Evolutionary conservation across 805 yeast species (phyloP), one percentile per base, ranked within the genome.

Genomic region (Tetrapisispora namnaoensis): DNA sequence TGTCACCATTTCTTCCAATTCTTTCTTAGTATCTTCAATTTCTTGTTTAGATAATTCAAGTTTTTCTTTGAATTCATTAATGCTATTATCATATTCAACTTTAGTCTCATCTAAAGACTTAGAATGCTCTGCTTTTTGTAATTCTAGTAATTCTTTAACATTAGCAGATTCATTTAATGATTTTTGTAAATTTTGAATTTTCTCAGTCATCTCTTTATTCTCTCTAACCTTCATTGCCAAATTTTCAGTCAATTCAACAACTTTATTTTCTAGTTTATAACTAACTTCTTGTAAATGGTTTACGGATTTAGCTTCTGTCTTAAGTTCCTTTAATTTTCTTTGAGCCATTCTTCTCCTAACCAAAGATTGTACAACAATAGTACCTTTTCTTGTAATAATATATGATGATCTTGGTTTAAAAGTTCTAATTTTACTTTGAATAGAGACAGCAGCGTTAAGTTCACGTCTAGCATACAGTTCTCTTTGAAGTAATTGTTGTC

Each of bases 251-350:
- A 93, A 78, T 67, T 90, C 95, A 55, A 93, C 89, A n/a, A 95
- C 97, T 74, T 95, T 93, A 69, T 93, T 93, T 68, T 93, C 99
- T 60, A 95, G 77, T 65, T 85, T 80, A 70, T 88, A 93, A 59
- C 95, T 89, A 37, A 87, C 95, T 65, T 91, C 96, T 67, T 87
- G 80, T 71, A 87, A 77, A 62, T 84, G 95, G 63, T 83, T 83
- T 42, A 88, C 95, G 16, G 96, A 87, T 64, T 87, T 87, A 30
- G 97, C 96, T 55, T 93, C 98, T n/a, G 75, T 76, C 63, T 80
- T 86, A 65, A 88, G 72, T 49, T 73, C 68, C 53, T 71, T 69
- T 57, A 86, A 78, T 63, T 84, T 83, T 46, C 70, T 70, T 53
- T 71, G 71, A 24, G 99, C 99, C 51, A 73, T 68, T 52, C 78